These are phyloP conservation scores for Xanthoparmelia taractica DNA, from an alignment of 495 filamentous ascomycete genomes.

Conservation along the genomic window DNA sequence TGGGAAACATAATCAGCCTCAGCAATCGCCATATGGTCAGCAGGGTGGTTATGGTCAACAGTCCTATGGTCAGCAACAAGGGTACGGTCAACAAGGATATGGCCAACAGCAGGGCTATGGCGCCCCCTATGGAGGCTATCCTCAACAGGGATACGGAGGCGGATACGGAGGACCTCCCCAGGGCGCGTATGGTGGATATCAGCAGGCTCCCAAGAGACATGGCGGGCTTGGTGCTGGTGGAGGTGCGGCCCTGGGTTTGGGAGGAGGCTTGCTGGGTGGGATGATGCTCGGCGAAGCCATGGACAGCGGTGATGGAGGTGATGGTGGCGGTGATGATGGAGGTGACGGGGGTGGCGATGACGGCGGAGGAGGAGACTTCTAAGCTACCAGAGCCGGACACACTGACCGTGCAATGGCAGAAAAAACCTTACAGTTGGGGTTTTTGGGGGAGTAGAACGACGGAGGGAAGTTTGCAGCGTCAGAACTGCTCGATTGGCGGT, in stretches of 20 bases:
- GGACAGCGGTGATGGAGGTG: slow-evolving; percentile 48
- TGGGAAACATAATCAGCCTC: slow-evolving; percentile 31
- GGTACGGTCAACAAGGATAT: slow-evolving; percentile 21
- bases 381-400: background rate
- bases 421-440: no score
- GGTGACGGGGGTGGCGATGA: slow-evolving; percentile 34
- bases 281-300: slow-evolving; percentile 58
- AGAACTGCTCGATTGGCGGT: background rate
- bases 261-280: slow-evolving; percentile 69
- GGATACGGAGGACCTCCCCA: slow-evolving; percentile 26
- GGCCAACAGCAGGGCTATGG: slow-evolving; percentile 36
- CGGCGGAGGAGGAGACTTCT: slow-evolving; percentile 41
- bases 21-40: slow-evolving; percentile 13
- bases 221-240: slow-evolving; percentile 58
- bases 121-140: slow-evolving; percentile 32
- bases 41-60: slow-evolving; percentile 24
- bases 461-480: background rate
- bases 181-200: slow-evolving; percentile 28
- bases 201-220: slow-evolving; percentile 24
- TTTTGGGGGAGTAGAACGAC: no score
- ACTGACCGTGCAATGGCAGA: background rate
- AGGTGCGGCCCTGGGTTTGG: slow-evolving; percentile 67
- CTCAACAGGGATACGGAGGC: slow-evolving; percentile 25
- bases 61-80: slow-evolving; percentile 19
- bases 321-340: slow-evolving; percentile 20